Conservation (phyloP, 116 monocot genomes). For the Cymodocea nodosa region DNA sequence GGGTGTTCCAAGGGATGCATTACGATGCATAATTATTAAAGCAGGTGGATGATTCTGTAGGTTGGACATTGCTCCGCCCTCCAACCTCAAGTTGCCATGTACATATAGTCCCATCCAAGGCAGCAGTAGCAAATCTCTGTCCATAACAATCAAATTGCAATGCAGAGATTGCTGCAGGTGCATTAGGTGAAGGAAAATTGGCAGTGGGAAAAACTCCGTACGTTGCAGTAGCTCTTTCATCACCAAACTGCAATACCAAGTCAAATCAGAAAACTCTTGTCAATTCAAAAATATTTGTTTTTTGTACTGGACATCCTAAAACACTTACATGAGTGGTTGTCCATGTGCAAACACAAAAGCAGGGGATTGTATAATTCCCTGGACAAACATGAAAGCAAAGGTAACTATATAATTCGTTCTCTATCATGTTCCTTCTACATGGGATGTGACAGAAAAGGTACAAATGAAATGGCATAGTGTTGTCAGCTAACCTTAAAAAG, state of each 20-base stretch:
- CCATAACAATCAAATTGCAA: slow-evolving; percentile 81
- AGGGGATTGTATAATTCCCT: too few species aligned
- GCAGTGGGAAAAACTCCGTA: slow-evolving; percentile 84
- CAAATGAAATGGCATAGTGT: too few species aligned
- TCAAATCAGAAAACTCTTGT: not conserved
- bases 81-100: slow-evolving; percentile 97
- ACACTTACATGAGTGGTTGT: too few species aligned
- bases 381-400: too few species aligned
- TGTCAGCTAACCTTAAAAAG: too few species aligned
- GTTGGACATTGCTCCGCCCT: slow-evolving; percentile 73
- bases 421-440: too few species aligned
- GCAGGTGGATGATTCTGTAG: slow-evolving; percentile 70
- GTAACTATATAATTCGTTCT: too few species aligned
- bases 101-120: slow-evolving; percentile 80
- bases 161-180: slow-evolving; percentile 68
- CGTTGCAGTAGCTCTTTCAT: slow-evolving; percentile 73
- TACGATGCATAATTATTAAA: slow-evolving; percentile 88
- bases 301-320: too few species aligned
- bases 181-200: slow-evolving; percentile 66
- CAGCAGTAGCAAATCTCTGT: slow-evolving; percentile 86
- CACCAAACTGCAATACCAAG: slow-evolving; percentile 65
- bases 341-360: too few species aligned
- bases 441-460: too few species aligned
- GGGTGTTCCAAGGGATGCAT: not conserved
- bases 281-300: too few species aligned